A percentile compares a stretch with the other conserved stretches of the same genome.
phyloP scores from a whole-genome alignment of 2,329 filamentous ascomycete genomes.

The Epichloe glyceriae region DNA sequence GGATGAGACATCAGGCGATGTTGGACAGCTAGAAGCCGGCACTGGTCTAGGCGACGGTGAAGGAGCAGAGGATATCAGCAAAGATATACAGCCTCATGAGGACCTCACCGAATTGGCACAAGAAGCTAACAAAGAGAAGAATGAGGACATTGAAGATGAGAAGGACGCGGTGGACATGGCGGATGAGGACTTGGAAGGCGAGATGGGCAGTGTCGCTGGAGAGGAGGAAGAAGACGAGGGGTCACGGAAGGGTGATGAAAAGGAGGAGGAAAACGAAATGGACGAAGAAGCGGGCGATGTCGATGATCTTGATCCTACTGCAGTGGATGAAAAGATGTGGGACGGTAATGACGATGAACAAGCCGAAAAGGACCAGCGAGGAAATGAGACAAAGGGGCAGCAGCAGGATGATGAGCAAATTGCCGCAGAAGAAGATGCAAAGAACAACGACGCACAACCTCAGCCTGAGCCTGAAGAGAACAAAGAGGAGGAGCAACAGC shows the following conservation, averaged over 20 bases:
- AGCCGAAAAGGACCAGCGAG: slow-evolving; percentile 70
- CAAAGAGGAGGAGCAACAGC: slow-evolving; percentile 20
- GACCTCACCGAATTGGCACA: slow-evolving; percentile 85
- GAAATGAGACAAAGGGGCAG: slow-evolving; percentile 57
- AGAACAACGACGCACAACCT: slow-evolving; percentile 25
- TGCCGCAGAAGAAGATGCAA: slow-evolving; percentile 44
- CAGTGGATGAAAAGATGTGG: slow-evolving; percentile 98
- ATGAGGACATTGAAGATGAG: slow-evolving; percentile 60
- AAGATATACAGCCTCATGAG: slow-evolving; percentile 88
- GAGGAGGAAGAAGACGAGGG: slow-evolving; percentile 48
- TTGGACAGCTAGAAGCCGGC: slow-evolving; percentile 75
- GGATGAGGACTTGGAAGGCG: slow-evolving; percentile 80
- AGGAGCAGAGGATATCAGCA: slow-evolving; percentile 93
- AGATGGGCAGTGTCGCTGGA: slow-evolving; percentile 54
- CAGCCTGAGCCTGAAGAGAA: slow-evolving; percentile 37
- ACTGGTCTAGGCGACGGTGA: slow-evolving; percentile 92
- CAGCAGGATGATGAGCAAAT: slow-evolving; percentile 52
- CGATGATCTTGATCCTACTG: slow-evolving; percentile 76
- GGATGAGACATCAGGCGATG: slow-evolving; percentile 53
- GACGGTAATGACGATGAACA: slow-evolving; percentile 73
- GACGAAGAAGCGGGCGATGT: slow-evolving; percentile 87
- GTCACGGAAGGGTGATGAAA: slow-evolving; percentile 47
- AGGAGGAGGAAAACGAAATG: slow-evolving; percentile 58
- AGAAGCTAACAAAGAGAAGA: slow-evolving; percentile 56
- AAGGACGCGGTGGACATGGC: slow-evolving; percentile 88